Percentiles rank a stretch among this genome's conserved stretches.
These are phyloP conservation scores for Eremothecium coryli DNA, from an alignment of 1,139 yeast species.

Conservation along the genomic window DNA sequence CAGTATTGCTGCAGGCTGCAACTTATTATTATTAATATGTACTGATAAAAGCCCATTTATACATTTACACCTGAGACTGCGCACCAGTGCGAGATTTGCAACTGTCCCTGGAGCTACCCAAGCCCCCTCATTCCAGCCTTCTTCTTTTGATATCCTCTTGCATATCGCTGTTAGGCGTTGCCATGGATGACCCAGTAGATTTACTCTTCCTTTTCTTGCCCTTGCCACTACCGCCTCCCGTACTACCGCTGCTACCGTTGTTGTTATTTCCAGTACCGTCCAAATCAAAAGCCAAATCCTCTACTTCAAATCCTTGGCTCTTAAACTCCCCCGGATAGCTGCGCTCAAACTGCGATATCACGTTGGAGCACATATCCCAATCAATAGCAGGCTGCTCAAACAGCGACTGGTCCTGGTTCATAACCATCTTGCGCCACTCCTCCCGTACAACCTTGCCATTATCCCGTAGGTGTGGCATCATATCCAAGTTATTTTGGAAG, in stretches of 20 bases:
- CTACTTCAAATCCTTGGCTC: conserved; percentile 27
- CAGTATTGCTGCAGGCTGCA: too few relatives aligned
- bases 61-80: too few relatives aligned
- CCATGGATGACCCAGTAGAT: conserved; percentile 29
- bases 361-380: conserved; percentile 27
- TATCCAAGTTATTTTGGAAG: conserved; percentile 29
- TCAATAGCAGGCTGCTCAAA: conserved; percentile 25
- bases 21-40: too few relatives aligned
- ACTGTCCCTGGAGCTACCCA: too few relatives aligned
- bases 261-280: conserved; percentile 26
- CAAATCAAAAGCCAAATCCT: conserved; percentile 31
- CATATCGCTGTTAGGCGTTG: conserved; percentile 29
- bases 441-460: conserved; percentile 12
- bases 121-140: conserved; percentile 24
- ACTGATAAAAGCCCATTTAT: too few relatives aligned
- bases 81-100: too few relatives aligned
- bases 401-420: conserved; percentile 22
- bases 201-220: conserved; percentile 26
- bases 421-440: conserved; percentile 23
- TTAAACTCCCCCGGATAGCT: conserved; percentile 30
- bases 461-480: conserved; percentile 24
- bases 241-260: conserved; percentile 14
- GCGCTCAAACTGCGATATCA: conserved; percentile 28
- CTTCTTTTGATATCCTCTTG: conserved; percentile 29
- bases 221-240: conserved; percentile 21